phyloP scores from a whole-genome alignment of 2,329 filamentous ascomycete genomes.

The Aphanocladium album region DNA sequence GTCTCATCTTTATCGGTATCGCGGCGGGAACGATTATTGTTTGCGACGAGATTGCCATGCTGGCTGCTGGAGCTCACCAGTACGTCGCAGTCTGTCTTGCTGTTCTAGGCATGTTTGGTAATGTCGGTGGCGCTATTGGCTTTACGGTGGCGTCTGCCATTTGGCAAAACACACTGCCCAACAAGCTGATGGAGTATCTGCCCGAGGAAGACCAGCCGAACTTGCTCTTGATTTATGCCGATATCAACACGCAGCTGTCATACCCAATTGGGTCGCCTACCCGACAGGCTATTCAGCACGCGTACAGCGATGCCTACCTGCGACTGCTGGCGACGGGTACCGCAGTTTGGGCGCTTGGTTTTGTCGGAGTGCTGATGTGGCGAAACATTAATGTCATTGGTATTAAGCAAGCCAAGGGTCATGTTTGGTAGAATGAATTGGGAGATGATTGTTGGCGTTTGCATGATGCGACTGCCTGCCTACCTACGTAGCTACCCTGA shows the following conservation, averaged over 20 bases:
- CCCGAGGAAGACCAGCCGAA: conserved; percentile 36
- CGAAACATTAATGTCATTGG: conserved; percentile 46
- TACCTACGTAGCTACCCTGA: no score
- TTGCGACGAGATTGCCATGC: conserved; percentile 25
- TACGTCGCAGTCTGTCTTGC: conserved; percentile 28
- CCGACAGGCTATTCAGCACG: conserved; percentile 50
- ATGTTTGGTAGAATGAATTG: conserved; percentile 7
- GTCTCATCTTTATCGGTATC: conserved; percentile 41
- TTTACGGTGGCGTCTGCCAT: conserved; percentile 26
- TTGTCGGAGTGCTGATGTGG: conserved; percentile 40
- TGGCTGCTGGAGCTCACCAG: conserved; percentile 24
- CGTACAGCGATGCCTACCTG: conserved; percentile 50
- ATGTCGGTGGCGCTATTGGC: conserved; percentile 25
- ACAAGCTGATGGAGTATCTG: conserved; percentile 45
- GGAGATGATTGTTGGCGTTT: background rate
- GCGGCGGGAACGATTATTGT: conserved; percentile 19
- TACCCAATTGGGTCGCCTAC: conserved; percentile 41
- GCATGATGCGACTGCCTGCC: no score
- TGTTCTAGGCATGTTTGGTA: conserved; percentile 22
- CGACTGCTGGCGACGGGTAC: conserved; percentile 40
- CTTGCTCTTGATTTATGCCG: conserved; percentile 46
- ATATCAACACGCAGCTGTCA: conserved; percentile 45
- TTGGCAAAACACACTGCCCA: conserved; percentile 27
- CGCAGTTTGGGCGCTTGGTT: conserved; percentile 26
- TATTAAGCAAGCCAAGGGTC: conserved; percentile 45